Evolutionary conservation across 192 early-diverging fungal genomes (phyloP), one percentile per base, ranked within the genome.

Genomic region (Coemansia pectinata): DNA sequence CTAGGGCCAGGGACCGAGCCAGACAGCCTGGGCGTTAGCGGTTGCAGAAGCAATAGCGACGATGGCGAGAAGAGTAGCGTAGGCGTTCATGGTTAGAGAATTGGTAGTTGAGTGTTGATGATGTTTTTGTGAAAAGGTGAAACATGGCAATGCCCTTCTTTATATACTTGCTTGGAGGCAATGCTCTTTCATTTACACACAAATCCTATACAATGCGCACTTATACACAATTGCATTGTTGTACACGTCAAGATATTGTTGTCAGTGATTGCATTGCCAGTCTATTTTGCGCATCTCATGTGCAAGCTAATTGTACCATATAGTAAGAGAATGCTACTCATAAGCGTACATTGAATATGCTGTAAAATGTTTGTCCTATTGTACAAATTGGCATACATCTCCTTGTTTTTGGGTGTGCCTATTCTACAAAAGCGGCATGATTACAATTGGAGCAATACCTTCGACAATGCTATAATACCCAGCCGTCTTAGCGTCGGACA

Each of bases 1-100:
- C 38, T 67, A 67, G 52, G 52, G 33, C 65, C 65, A 67, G 65
- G 65, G 65, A 33, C 65, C 65, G 8, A 67, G 52, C 65, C 65
- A 67, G 65, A 57, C 36, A 52, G 57, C 65, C 52, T 67, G 65
- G 15, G 65, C 65, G 39, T 67, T 67, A 12, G 65, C 65, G 44
- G 65, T 44, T 4, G 65, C 40, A 14, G 65, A 53, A 9, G 65
- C 53, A 19, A 67, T 27, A 25, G 65, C 53, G 65, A 67, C 65
- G 12, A 67, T 55, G 39, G 65, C 65, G 25, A 67, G 38, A n/a
- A 67, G 65, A 27, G 65, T 57, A 57, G 50, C 21, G 65, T 67
- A 67, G 53, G 65, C 40, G 53, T 67, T 67, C 52, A 67, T 67
- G 40, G 25, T 58, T 17, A 25, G n/a, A 25, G 11, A 42, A 6